Evolutionary conservation across 257 asterid species (phyloP).

Genomic region (Solanum tarapatanum): DNA sequence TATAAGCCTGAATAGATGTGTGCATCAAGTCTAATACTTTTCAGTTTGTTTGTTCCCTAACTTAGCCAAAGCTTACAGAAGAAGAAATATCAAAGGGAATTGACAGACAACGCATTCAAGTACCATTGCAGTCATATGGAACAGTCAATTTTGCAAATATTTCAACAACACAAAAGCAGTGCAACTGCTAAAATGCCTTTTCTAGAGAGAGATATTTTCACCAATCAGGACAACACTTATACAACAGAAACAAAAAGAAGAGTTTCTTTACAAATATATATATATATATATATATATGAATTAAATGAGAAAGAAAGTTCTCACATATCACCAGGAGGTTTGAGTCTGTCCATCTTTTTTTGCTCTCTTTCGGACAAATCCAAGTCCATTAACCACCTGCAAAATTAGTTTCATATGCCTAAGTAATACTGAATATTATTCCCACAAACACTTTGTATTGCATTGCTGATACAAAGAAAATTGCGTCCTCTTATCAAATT

Average conservation of each 20-base stretch:
- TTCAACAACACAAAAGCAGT: not conserved
- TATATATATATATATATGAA: no score
- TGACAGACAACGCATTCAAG: not conserved
- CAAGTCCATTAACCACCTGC: constrained; percentile 76
- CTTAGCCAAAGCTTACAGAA: not conserved
- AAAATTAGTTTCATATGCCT: not conserved
- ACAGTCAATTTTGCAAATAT: not conserved
- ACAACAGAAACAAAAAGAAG: not conserved
- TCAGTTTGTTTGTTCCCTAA: not conserved
- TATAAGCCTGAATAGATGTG: not conserved
- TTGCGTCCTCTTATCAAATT: not conserved
- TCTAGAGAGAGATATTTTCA: not conserved
- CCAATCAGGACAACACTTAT: not conserved
- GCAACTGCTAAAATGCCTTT: not conserved
- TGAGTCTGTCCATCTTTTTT: constrained; percentile 22
- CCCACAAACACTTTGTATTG: not conserved
- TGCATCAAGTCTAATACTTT: not conserved
- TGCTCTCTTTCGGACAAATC: constrained; percentile 32
- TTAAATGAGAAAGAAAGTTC: not conserved
- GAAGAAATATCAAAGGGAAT: not conserved
- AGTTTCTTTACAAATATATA: not conserved
- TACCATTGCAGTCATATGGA: not conserved
- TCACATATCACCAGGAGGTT: constrained; percentile 37
- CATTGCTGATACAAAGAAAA: not conserved
- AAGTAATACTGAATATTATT: not conserved